These are phyloP conservation scores for Kitagawia praeruptora DNA, from an alignment of 129 eudicot species.

Conservation along the genomic window DNA sequence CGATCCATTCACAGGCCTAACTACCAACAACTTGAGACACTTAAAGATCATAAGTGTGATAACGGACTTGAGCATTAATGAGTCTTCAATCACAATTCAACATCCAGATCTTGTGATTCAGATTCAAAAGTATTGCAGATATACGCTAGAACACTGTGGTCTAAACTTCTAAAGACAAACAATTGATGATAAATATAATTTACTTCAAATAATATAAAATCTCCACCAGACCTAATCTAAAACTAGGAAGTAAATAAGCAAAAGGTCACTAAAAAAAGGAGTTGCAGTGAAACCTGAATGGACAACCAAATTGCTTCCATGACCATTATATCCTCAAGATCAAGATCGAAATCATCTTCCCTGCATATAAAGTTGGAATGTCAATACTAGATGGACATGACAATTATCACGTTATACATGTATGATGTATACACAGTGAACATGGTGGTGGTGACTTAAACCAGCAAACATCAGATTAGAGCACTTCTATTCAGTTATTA, in stretches of 20 bases:
- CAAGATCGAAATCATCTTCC: constrained; percentile 83
- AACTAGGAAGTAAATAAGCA: background rate
- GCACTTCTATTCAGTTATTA: background rate
- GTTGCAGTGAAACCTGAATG: constrained; percentile 48
- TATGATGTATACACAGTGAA: background rate
- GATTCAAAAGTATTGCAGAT: background rate
- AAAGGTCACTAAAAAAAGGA: background rate
- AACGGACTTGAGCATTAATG: background rate
- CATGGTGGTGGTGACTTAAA: background rate
- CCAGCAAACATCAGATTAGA: background rate
- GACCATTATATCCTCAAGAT: constrained; percentile 95
- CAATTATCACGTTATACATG: background rate
- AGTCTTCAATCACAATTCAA: background rate
- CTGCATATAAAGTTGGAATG: constrained; percentile 32
- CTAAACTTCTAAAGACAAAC: background rate
- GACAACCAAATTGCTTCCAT: constrained; percentile 99
- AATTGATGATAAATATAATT: background rate
- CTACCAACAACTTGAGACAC: background rate
- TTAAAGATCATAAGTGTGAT: background rate
- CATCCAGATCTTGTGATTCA: background rate
- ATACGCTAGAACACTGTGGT: background rate
- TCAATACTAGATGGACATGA: background rate
- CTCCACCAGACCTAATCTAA: background rate
- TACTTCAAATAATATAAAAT: background rate
- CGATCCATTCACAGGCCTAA: too few relatives aligned